Evolutionary conservation across 1,139 yeast genomes (phyloP), one percentile per base, ranked within the genome.

Genomic region (Yamadazyma blattariae): DNA sequence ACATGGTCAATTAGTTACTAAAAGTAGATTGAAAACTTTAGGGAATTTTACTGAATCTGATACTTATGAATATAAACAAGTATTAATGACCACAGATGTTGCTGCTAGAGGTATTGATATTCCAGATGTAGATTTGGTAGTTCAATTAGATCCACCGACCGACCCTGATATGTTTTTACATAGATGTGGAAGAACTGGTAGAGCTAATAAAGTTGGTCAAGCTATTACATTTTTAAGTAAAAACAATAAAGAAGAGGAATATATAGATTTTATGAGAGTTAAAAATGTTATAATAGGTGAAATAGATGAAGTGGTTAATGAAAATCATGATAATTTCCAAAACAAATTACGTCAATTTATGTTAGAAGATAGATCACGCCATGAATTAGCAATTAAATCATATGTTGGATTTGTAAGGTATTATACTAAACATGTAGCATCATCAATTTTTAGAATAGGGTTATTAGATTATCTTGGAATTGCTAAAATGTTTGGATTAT

Each of bases 41-140:
- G 68, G 69, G 15, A 66, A 59, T 21, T 90, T 89, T 51, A 60
- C 79, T 1, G 69, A 69, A 6, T 68, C 68, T 6, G 73, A 66
- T 34, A 51, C 62, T 1, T 48, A 60, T 23, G 50, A 67, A 17
- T 52, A 59, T 4, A 80, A 78, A 44, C 67, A 80, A n/a, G 76
- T 89, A 0, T 59, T 90, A 16, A 64, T 90, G 62, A 82, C 92
- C 4, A 84, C 94, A 0, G 94, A 84, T 64, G 90, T 84, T 17
- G 96, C 97, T 2, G 96, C 96, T 0, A 71, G 97, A 57, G 97
- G 97, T 28, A 77, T 90, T 22, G 97, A 90, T 64, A 79, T 89
- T 22, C 95, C 96, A 1, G 92, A 88, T 39, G 96, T 89, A 12
- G 97, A 90, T 51, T 61, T 89, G 26, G 96, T 89, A 4, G 65